phyloP scores from a whole-genome alignment of 352 stramenopile species.

The Phytophthora niederhauseri region DNA sequence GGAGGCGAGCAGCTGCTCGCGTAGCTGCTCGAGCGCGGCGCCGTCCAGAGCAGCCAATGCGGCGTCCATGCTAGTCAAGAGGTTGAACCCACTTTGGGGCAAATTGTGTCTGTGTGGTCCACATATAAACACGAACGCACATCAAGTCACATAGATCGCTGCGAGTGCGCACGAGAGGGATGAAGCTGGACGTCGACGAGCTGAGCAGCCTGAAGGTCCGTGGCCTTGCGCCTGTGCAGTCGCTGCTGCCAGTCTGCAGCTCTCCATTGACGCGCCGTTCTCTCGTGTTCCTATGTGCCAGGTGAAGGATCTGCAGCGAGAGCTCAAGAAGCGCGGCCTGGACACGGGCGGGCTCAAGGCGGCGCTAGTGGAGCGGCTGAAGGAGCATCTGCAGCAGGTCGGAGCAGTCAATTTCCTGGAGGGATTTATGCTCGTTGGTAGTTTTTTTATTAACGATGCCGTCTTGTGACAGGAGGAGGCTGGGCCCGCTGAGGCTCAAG shows the following conservation, averaged over 20 bases:
- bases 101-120: no score
- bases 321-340: constrained; percentile 49
- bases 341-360: constrained; percentile 51
- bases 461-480: background rate
- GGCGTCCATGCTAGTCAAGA: background rate
- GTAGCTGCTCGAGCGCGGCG: constrained; percentile 17
- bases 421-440: background rate
- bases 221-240: background rate
- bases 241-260: background rate
- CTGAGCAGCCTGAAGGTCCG: constrained; percentile 34
- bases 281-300: constrained; percentile 12
- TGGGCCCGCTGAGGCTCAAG: background rate
- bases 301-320: constrained; percentile 60
- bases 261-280: background rate
- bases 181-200: constrained; percentile 25
- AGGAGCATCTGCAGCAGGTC: constrained; percentile 42
- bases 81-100: no score
- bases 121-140: no score
- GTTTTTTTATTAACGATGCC: background rate
- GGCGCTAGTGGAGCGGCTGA: constrained; percentile 43
- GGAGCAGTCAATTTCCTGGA: background rate
- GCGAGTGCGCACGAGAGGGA: no score
- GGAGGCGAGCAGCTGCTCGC: constrained; percentile 1
- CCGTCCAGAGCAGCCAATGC: constrained; percentile 22
- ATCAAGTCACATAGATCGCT: no score